Percentiles rank a stretch among this genome's conserved stretches.
These are phyloP conservation scores for Crithidia acanthocephali DNA, from an alignment of 208 protist genomes.

Conservation along the genomic window DNA sequence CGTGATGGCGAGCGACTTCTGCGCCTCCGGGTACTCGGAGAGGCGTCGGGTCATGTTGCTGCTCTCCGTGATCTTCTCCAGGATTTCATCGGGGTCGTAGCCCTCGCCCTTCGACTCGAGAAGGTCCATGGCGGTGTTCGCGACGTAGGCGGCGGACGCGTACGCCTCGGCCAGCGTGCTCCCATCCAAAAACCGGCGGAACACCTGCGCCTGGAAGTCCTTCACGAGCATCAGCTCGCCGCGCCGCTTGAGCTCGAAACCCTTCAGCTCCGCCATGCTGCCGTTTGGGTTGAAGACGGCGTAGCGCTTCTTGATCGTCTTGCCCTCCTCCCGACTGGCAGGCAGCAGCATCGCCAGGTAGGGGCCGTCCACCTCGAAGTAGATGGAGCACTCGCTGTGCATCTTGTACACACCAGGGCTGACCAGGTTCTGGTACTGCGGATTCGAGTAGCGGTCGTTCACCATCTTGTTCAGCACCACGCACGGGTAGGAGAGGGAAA, in stretches of 20 bases:
- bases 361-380: constrained; percentile 99
- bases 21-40: constrained; percentile 96
- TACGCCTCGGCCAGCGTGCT: constrained; percentile 96
- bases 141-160: constrained; percentile 94
- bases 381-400: constrained; percentile 97
- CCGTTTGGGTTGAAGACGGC: constrained; percentile 99
- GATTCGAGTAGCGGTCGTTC: constrained; percentile 97
- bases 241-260: constrained; percentile 99
- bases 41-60: constrained; percentile 97
- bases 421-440: constrained; percentile 97
- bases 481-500: constrained; percentile 96
- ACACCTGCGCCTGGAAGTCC: constrained; percentile 98
- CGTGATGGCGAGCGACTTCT: constrained; percentile 99
- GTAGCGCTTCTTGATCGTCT: constrained; percentile 99
- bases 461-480: constrained; percentile 99
- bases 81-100: constrained; percentile 95
- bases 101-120: constrained; percentile 90
- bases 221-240: constrained; percentile 99
- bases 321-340: constrained; percentile 98
- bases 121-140: constrained; percentile 98
- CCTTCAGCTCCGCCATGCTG: constrained; percentile 99
- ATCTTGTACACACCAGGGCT: constrained; percentile 71
- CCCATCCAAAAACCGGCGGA: constrained; percentile 97
- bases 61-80: constrained; percentile 98
- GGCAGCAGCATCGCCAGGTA: constrained; percentile 99